Evolutionary conservation across 169 alveolate genomes (phyloP).

Genomic region (Eimeria maxima): DNA sequence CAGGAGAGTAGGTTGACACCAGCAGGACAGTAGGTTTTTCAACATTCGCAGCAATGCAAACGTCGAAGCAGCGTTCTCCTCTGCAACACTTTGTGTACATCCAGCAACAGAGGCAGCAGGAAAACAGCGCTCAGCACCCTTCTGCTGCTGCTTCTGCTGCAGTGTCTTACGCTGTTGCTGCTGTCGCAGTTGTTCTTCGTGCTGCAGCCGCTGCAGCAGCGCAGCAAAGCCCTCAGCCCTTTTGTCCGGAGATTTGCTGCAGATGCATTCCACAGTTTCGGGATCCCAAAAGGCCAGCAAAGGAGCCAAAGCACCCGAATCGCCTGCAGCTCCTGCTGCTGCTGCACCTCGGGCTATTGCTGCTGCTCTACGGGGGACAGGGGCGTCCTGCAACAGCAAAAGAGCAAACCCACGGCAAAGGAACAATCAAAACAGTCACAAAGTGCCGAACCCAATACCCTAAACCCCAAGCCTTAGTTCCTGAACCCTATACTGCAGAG

Average conservation of each 20-base stretch:
- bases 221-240: background rate
- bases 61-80: background rate
- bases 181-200: too few relatives aligned
- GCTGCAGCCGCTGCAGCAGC: background rate
- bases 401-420: too few relatives aligned
- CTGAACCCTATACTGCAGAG: too few relatives aligned
- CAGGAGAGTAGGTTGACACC: background rate
- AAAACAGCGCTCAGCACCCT: background rate
- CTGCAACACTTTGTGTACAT: background rate
- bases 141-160: constrained; percentile 1
- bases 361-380: background rate
- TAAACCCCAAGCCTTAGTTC: background rate
- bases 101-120: background rate
- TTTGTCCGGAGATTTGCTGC: background rate
- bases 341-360: background rate
- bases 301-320: background rate
- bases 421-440: too few relatives aligned
- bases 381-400: too few relatives aligned
- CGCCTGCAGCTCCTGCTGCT: background rate
- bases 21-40: background rate
- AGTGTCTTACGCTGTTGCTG: too few relatives aligned
- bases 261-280: background rate
- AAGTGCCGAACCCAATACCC: background rate
- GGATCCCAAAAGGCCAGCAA: background rate
- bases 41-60: background rate